Evolutionary conservation across 2,329 filamentous ascomycete genomes (phyloP).

Genomic region (Thelonectria rubi): DNA sequence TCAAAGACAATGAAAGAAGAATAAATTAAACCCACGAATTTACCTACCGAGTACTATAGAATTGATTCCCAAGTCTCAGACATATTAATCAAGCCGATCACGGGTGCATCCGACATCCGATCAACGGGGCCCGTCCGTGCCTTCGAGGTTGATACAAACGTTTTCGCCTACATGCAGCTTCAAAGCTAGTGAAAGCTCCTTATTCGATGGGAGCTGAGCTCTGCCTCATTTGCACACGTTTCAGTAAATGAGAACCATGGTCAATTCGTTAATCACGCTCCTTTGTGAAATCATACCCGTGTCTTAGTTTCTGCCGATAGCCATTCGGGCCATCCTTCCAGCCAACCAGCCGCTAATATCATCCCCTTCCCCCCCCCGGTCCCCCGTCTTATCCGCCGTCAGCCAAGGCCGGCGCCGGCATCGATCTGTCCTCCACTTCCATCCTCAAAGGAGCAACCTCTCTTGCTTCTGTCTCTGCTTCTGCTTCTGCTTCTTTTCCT

Average conservation of each 20-base stretch:
- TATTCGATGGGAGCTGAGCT: not conserved
- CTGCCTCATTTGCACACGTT: not conserved
- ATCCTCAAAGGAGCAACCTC: not conserved
- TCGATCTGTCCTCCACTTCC: conserved; percentile 14
- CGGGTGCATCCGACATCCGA: not conserved
- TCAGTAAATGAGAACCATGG: not conserved
- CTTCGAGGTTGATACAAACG: not conserved
- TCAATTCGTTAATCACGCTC: not conserved
- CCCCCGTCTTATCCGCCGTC: not conserved
- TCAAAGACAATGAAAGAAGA: too few species aligned
- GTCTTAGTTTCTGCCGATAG: not conserved
- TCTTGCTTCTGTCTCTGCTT: not conserved
- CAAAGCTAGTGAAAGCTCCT: too few species aligned
- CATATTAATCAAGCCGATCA: not conserved
- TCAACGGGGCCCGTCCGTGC: not conserved
- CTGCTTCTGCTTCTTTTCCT: not conserved
- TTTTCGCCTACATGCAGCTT: not conserved
- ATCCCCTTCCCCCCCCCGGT: conserved; percentile 1
- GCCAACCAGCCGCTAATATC: not conserved
- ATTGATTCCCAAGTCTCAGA: not conserved
- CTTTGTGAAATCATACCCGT: too few species aligned
- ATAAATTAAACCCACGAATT: too few species aligned
- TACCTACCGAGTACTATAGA: not conserved
- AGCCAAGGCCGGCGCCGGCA: conserved; percentile 14
- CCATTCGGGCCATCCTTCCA: conserved; percentile 4